Percentiles rank a stretch among this genome's conserved stretches.
phyloP scores from a whole-genome alignment of 495 filamentous ascomycete genomes.

The Usnea hakonensis region DNA sequence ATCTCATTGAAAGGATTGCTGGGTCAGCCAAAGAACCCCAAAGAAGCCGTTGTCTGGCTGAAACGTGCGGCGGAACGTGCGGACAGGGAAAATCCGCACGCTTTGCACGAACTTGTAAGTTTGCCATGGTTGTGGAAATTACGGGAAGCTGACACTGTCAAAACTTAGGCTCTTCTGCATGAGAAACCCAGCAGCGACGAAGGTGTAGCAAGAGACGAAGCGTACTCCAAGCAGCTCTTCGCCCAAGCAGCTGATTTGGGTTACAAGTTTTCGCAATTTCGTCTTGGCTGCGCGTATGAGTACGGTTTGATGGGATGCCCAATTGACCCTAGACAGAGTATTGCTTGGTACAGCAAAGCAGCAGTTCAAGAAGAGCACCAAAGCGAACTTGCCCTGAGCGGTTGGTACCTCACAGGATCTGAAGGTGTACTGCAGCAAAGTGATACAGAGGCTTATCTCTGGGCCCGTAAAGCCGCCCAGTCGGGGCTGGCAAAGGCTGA shows the following conservation, averaged over 20 bases:
- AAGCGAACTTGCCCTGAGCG: conserved; percentile 81
- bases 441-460: conserved; percentile 94
- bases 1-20: conserved; percentile 91
- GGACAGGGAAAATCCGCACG: conserved; percentile 86
- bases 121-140: background rate
- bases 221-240: conserved; percentile 72
- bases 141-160: background rate
- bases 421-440: conserved; percentile 84
- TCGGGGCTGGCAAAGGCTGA: conserved; percentile 83
- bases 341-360: conserved; percentile 87
- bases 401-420: conserved; percentile 92
- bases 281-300: conserved; percentile 80
- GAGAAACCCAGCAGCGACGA: conserved; percentile 61
- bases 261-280: conserved; percentile 92
- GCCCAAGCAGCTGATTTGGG: conserved; percentile 80
- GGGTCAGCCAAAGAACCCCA: conserved; percentile 73
- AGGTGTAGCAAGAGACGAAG: conserved; percentile 68
- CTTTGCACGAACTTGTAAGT: conserved; percentile 71
- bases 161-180: conserved; percentile 59
- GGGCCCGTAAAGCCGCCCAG: conserved; percentile 87
- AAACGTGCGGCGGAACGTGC: conserved; percentile 88
- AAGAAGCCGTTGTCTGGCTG: conserved; percentile 82
- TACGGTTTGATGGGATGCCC: conserved; percentile 77
- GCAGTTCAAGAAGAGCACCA: conserved; percentile 94
- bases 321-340: conserved; percentile 73